Percentiles rank a stretch among this genome's conserved stretches.
Evolutionary conservation across 352 stramenopile species (phyloP).

Genomic region (Phytopythium litorale): DNA sequence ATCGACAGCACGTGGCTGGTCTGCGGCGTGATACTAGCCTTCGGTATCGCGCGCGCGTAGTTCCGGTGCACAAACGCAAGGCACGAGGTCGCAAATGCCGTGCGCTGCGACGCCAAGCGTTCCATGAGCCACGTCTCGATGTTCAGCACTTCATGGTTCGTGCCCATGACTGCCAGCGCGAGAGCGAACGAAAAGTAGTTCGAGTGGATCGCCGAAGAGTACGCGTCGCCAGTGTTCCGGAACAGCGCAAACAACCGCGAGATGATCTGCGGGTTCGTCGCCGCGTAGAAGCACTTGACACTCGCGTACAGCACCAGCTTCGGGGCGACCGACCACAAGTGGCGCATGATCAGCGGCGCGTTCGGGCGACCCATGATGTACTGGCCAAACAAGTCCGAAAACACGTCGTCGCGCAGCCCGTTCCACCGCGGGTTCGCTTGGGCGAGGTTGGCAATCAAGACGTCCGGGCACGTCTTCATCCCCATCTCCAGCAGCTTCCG

Average conservation of each 20-base stretch:
- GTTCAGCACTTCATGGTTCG: slow-evolving; percentile 84
- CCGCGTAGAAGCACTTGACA: slow-evolving; percentile 85
- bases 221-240: slow-evolving; percentile 79
- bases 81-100: slow-evolving; percentile 80
- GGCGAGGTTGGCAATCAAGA: slow-evolving; percentile 84
- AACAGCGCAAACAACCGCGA: slow-evolving; percentile 81
- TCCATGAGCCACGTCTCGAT: slow-evolving; percentile 84
- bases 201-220: slow-evolving; percentile 78
- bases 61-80: slow-evolving; percentile 85
- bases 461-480: slow-evolving; percentile 83
- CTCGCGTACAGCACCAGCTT: slow-evolving; percentile 87
- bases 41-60: slow-evolving; percentile 76
- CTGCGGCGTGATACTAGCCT: slow-evolving; percentile 75
- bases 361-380: slow-evolving; percentile 87
- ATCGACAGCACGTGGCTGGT: slow-evolving; percentile 80
- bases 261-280: slow-evolving; percentile 75
- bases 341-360: slow-evolving; percentile 83
- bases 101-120: slow-evolving; percentile 69
- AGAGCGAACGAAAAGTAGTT: slow-evolving; percentile 89
- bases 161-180: slow-evolving; percentile 74
- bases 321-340: slow-evolving; percentile 80
- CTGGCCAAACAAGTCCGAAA: slow-evolving; percentile 83
- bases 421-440: slow-evolving; percentile 78
- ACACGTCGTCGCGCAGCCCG: slow-evolving; percentile 77
- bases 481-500: slow-evolving; percentile 71